phyloP scores from a whole-genome alignment of 75 land plant species.

The Isoetes taiwanensis region DNA sequence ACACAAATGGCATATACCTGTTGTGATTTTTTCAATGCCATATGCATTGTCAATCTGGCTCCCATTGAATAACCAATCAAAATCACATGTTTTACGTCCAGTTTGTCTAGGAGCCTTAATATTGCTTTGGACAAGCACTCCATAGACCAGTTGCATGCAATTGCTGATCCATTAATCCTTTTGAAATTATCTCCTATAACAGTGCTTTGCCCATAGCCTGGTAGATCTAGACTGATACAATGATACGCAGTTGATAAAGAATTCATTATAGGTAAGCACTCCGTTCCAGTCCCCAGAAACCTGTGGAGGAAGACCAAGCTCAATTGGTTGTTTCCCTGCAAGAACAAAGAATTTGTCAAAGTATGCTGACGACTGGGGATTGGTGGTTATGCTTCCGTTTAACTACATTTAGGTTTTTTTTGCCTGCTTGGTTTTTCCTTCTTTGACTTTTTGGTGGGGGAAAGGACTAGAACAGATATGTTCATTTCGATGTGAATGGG shows the following conservation, averaged over 20 bases:
- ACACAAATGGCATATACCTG: too few species aligned
- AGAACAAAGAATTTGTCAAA: too few species aligned
- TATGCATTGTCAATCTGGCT: slow-evolving; percentile 78
- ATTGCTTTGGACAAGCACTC: slow-evolving; percentile 41
- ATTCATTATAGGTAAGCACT: slow-evolving; percentile 82
- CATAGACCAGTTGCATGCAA: slow-evolving; percentile 33
- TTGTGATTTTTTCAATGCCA: slow-evolving; percentile 40
- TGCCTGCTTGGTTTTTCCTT: too few species aligned
- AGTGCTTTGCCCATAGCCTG: slow-evolving; percentile 73
- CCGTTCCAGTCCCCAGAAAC: slow-evolving; percentile 66
- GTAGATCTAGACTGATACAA: slow-evolving; percentile 82
- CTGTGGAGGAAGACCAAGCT: slow-evolving; percentile 86
- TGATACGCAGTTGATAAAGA: slow-evolving; percentile 52
- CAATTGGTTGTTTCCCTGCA: too few species aligned
- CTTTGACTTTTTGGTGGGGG: too few species aligned
- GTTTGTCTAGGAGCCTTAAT: slow-evolving; percentile 21
- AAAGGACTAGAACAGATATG: too few species aligned
- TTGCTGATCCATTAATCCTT: background rate
- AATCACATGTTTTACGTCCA: slow-evolving; percentile 33
- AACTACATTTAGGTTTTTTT: too few species aligned
- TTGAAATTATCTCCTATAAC: slow-evolving; percentile 2
- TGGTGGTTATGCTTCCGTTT: too few species aligned
- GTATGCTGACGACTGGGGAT: too few species aligned
- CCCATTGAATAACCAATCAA: slow-evolving; percentile 97
- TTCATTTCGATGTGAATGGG: too few species aligned